Conservation (phyloP, 345 rosid species). For the Sonneratia caseolaris region DNA sequence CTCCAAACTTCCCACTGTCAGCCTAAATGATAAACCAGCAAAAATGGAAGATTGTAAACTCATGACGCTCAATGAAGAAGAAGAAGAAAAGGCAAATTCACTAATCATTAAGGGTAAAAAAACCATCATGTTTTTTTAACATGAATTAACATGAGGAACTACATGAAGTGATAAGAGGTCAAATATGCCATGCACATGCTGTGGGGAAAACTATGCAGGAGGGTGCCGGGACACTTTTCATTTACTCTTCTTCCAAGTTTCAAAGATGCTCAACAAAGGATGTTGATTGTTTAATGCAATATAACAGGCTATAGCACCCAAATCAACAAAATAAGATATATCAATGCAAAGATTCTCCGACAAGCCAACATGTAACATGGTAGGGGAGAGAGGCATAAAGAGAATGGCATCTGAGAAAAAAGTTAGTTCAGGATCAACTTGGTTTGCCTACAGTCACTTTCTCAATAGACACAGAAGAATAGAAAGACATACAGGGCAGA, state of each 20-base stretch:
- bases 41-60: neutral
- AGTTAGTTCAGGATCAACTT: neutral
- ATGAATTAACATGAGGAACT: no score
- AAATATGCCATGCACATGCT: no score
- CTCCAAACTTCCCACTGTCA: slow-evolving; percentile 59
- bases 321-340: slow-evolving; percentile 1
- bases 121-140: no score
- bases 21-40: slow-evolving; percentile 31
- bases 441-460: neutral
- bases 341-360: neutral
- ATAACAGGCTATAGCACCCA: neutral
- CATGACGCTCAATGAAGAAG: neutral
- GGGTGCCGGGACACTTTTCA: no score
- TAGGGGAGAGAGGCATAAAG: neutral
- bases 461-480: neutral
- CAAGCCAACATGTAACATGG: neutral
- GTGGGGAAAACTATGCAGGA: no score
- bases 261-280: neutral
- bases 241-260: no score
- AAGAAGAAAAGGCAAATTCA: neutral
- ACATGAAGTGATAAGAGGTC: no score
- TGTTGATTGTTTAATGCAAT: neutral
- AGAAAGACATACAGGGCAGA: neutral
- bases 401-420: neutral
- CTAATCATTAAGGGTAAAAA: no score